A percentile compares a stretch with the other conserved stretches of the same genome.
Conservation (phyloP, 1,284 basidiomycete genomes). For the Apiotrichum montevideense region DNA sequence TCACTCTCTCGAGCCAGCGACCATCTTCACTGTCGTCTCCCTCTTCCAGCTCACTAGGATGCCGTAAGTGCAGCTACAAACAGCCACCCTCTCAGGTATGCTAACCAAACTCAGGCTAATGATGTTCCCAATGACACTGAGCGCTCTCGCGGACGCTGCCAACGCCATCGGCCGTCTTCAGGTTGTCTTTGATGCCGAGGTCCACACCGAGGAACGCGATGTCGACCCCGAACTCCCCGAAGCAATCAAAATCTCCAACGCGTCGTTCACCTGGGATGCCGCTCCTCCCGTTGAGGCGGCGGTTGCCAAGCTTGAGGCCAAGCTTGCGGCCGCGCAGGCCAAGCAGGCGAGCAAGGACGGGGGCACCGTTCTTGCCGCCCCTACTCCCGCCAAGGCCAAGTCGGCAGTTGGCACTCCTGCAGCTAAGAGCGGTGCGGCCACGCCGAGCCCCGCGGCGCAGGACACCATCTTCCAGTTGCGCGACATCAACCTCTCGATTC, state of each 20-base stretch:
- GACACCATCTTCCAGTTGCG: slow-evolving; percentile 60
- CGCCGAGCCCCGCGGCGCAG: slow-evolving; percentile 33
- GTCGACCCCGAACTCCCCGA: slow-evolving; percentile 50
- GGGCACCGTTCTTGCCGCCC: not conserved
- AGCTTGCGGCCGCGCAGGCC: slow-evolving; percentile 3
- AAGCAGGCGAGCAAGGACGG: slow-evolving; percentile 37
- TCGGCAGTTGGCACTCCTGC: slow-evolving; percentile 1
- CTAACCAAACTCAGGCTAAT: slow-evolving; percentile 22
- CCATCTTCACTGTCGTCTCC: slow-evolving; percentile 72
- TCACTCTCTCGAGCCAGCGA: slow-evolving; percentile 56
- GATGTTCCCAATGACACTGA: slow-evolving; percentile 63
- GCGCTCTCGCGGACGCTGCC: slow-evolving; percentile 67
- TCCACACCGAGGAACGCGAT: slow-evolving; percentile 54
- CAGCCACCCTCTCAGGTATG: not conserved
- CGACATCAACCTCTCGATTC: slow-evolving; percentile 60
- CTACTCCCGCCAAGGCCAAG: not conserved
- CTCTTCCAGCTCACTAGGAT: slow-evolving; percentile 59
- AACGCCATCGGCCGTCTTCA: slow-evolving; percentile 66
- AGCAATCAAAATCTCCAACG: slow-evolving; percentile 62
- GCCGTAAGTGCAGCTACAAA: slow-evolving; percentile 15
- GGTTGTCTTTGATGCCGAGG: slow-evolving; percentile 71
- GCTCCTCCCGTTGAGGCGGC: slow-evolving; percentile 54
- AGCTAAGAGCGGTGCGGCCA: slow-evolving; percentile 17
- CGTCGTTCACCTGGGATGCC: slow-evolving; percentile 78
- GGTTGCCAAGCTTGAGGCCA: slow-evolving; percentile 6